phyloP scores from a whole-genome alignment of 305 asterid species.

The Fraxinus dipetala region DNA sequence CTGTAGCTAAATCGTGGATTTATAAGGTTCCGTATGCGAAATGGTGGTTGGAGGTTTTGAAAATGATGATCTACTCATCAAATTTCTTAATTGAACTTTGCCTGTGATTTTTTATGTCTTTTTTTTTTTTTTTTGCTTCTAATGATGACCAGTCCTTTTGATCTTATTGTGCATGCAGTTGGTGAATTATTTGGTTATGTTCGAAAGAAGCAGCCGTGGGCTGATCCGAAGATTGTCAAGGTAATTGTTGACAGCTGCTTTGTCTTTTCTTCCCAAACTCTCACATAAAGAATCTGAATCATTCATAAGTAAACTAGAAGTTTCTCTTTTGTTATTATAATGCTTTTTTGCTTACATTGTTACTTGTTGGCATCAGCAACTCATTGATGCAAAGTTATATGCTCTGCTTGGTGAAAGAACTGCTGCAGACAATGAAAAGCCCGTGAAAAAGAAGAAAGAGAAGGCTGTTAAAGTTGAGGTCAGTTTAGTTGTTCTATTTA shows the following conservation, averaged over 20 bases:
- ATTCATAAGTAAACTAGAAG: slow-evolving; percentile 4
- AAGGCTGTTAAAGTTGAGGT: slow-evolving; percentile 77
- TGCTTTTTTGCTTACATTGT: slow-evolving; percentile 14
- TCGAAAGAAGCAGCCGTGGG: slow-evolving; percentile 94
- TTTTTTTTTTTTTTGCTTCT: neutral
- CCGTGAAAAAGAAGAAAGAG: slow-evolving; percentile 84
- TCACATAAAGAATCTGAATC: neutral
- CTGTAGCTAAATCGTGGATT: neutral
- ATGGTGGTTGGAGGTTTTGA: neutral
- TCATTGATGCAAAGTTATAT: slow-evolving; percentile 62
- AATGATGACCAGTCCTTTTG: slow-evolving; percentile 18
- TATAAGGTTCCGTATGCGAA: neutral
- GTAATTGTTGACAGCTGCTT: slow-evolving; percentile 34
- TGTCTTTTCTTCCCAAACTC: neutral
- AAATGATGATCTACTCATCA: slow-evolving; percentile 10
- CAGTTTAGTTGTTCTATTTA: slow-evolving; percentile 16
- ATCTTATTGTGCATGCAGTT: slow-evolving; percentile 40
- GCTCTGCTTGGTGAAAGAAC: slow-evolving; percentile 82
- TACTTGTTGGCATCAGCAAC: slow-evolving; percentile 51
- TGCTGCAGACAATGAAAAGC: slow-evolving; percentile 88
- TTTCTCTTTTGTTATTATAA: neutral
- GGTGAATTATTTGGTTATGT: slow-evolving; percentile 76
- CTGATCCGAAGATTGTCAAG: slow-evolving; percentile 85
- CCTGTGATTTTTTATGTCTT: neutral
- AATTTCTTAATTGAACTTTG: slow-evolving; percentile 1